Conservation (phyloP, 2,329 filamentous ascomycete species). For the Epichloe gansuensis region DNA sequence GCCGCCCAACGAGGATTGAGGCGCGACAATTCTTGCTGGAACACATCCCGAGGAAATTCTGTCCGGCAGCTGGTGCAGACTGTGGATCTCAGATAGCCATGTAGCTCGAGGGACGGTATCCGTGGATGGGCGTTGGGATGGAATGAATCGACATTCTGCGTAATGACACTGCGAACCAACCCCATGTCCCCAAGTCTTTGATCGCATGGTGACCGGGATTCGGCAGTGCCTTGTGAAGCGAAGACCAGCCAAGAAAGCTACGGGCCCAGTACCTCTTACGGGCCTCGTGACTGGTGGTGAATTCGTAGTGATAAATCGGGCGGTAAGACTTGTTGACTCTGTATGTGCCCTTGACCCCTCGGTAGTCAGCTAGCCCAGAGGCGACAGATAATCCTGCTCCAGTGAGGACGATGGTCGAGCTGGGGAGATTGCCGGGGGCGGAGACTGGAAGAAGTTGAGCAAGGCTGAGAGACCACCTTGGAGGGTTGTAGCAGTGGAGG, state of each 20-base stretch:
- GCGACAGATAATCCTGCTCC: constrained; percentile 91
- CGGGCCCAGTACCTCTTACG: constrained; percentile 92
- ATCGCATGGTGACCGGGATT: constrained; percentile 74
- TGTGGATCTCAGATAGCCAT: constrained; percentile 76
- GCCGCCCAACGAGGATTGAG: constrained; percentile 80
- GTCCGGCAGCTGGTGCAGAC: constrained; percentile 69
- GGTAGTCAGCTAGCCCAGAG: constrained; percentile 85
- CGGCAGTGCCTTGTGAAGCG: constrained; percentile 62
- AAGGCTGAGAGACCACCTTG: constrained; percentile 68
- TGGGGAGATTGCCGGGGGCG: constrained; percentile 36
- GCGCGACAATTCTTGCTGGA: constrained; percentile 62
- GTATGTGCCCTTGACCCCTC: constrained; percentile 83
- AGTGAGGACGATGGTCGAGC: constrained; percentile 43
- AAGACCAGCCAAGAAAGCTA: constrained; percentile 87
- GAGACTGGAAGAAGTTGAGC: constrained; percentile 58
- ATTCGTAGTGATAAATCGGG: constrained; percentile 90
- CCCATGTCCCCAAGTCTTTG: constrained; percentile 58
- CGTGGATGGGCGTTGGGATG: constrained; percentile 66
- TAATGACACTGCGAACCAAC: constrained; percentile 65
- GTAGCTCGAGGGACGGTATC: constrained; percentile 69
- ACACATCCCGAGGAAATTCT: constrained; percentile 57
- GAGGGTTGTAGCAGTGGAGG: constrained; percentile 55
- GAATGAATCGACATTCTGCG: constrained; percentile 96
- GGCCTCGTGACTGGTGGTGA: constrained; percentile 66
- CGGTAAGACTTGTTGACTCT: constrained; percentile 80